phyloP scores from a whole-genome alignment of 805 yeast species.

The Suhomyces sp. region DNA sequence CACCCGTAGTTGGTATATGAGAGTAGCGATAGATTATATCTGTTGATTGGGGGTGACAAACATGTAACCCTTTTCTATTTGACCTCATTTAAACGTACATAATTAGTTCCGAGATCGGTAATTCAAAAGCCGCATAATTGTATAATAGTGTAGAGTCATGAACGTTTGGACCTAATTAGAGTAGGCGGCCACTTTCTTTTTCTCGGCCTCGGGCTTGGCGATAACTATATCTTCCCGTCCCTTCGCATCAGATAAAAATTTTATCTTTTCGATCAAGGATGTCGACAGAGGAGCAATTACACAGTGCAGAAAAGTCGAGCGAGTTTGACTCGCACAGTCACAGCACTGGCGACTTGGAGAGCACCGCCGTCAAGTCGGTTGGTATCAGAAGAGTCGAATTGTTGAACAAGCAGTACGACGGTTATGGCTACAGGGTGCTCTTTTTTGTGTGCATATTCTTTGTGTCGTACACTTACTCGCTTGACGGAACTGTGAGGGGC shows the following conservation, averaged over 20 bases:
- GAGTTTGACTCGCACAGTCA: not conserved
- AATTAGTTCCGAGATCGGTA: not conserved
- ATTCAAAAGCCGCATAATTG: not conserved
- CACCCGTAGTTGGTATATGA: no score
- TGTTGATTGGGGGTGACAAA: no score
- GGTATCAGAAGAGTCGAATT: slow-evolving; percentile 60
- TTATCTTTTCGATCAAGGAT: not conserved
- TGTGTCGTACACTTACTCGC: slow-evolving; percentile 56
- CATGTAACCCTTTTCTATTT: no score
- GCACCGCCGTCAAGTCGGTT: slow-evolving; percentile 28
- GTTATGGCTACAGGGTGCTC: slow-evolving; percentile 31
- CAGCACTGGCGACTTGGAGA: not conserved
- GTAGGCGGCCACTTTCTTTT: not conserved
- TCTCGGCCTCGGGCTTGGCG: not conserved
- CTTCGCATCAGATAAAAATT: not conserved
- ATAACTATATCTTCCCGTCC: not conserved
- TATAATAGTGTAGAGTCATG: not conserved
- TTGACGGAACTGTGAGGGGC: slow-evolving; percentile 51
- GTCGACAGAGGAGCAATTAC: not conserved
- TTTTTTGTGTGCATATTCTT: slow-evolving; percentile 50
- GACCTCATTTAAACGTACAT: not conserved
- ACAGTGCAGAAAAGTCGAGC: not conserved
- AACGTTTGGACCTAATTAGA: not conserved
- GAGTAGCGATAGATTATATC: no score
- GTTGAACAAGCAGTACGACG: slow-evolving; percentile 46